Conservation (phyloP, 768 basidiomycete species). For the Lentinula raphanica region DNA sequence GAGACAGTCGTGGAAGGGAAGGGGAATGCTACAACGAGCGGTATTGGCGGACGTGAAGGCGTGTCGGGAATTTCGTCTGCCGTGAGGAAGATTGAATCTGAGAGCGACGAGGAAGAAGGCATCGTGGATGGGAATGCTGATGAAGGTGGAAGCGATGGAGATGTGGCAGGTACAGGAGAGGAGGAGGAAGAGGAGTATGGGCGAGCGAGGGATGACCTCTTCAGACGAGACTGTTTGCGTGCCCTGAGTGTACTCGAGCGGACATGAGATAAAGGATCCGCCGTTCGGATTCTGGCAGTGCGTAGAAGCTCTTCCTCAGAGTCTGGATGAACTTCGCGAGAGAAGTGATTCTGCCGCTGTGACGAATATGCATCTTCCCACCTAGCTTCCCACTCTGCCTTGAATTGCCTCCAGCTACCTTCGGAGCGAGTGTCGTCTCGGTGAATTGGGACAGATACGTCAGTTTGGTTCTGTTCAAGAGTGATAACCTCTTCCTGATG, state of each 20-base stretch:
- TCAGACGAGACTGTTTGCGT: background rate
- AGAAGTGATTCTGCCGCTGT: background rate
- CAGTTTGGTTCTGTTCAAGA: background rate
- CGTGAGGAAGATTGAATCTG: background rate
- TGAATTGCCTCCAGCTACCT: slow-evolving; percentile 3
- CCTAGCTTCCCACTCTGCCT: slow-evolving; percentile 1
- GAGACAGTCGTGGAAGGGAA: background rate
- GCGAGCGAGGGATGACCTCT: background rate
- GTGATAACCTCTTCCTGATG: background rate
- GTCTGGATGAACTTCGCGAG: background rate
- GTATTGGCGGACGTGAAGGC: background rate
- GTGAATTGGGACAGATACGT: background rate
- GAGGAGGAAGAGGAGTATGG: background rate
- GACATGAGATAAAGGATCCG: background rate
- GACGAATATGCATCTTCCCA: background rate
- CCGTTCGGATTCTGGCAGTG: background rate
- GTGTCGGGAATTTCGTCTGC: background rate
- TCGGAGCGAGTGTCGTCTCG: background rate
- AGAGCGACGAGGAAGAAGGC: background rate
- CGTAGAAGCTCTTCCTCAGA: background rate
- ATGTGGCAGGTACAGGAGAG: background rate
- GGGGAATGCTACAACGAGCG: background rate
- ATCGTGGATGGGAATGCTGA: background rate
- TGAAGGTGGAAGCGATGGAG: background rate
- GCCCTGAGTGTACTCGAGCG: background rate